Base-by-base conservation (phyloP, 345 rosid genomes). In the Microthlaspi erraticum region DNA sequence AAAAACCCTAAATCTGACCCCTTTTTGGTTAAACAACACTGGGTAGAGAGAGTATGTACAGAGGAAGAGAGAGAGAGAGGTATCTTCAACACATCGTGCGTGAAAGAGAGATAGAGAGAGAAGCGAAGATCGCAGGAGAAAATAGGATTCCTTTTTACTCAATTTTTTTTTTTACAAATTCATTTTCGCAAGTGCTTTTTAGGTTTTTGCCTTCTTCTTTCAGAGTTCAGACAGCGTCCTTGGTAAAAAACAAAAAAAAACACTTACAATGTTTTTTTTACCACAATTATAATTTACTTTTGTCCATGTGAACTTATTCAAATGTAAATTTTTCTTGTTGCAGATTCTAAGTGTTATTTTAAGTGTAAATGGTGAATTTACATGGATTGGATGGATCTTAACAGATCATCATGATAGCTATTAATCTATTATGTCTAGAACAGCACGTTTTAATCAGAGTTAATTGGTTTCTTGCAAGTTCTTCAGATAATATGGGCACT, bases 1-100 rank as follows among this genome's bases (percentile, higher is more conserved):
- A 48, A 55, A 76, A 68, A 76, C 79, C 79, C 79, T 76, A 70
- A 70, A 76, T 76, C 71, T 69, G 60, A 63, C 18, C 60, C 70
- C 29, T 18, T 16, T 34, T 19, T 31, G 9, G n/a, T 8, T 51
- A 58, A 60, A 53, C 51, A 44, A 74, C 57, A 62, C 46, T 46
- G 75, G 54, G 53, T 48, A 70, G 53, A 70, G 79, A 68, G 75
- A 57, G 75, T 54, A 63, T 69, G 71, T 63, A 63, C 75, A 69
- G 75, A 69, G 41, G 71, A 72, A 16, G 66, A 48, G 51, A 59
- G 66, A 48, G 51, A 59, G 60, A 60, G 60, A 60, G 52, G 51
- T 54, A 38, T 62, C 75, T 62, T 75, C 75, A 46, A 36, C 54
- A 54, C 65, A 62, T 62, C 46, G 36, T 68, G 51, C 70, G 70